phyloP scores from a whole-genome alignment of 805 yeast species.

The Barnettozyma populi region DNA sequence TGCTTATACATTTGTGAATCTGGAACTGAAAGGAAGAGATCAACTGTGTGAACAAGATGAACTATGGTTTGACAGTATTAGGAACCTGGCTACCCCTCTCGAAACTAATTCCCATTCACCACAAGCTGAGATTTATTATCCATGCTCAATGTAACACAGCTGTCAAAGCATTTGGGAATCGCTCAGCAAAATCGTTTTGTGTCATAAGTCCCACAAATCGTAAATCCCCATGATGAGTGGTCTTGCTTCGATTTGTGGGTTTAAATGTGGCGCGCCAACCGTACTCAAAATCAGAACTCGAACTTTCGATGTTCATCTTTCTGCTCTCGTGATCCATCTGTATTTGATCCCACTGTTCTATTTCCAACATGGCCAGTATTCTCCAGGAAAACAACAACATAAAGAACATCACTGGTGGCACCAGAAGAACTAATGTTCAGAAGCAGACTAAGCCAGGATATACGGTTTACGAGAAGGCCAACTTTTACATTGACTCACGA shows the following conservation, averaged over 20 bases:
- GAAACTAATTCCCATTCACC: too few species aligned
- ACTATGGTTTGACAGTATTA: too few species aligned
- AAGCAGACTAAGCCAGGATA: conserved; percentile 19
- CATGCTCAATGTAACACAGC: too few species aligned
- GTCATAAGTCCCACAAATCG: neutral
- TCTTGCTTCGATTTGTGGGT: neutral
- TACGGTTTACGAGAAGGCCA: conserved; percentile 43
- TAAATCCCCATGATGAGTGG: neutral
- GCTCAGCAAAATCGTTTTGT: neutral
- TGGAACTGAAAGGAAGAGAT: too few species aligned
- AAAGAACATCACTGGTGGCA: conserved; percentile 6
- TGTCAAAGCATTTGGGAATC: too few species aligned
- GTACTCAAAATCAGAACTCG: neutral
- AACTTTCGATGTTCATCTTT: neutral
- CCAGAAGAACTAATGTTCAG: conserved; percentile 1
- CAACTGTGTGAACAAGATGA: too few species aligned
- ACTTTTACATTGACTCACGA: conserved; percentile 57
- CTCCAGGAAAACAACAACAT: conserved; percentile 10
- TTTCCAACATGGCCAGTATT: conserved; percentile 6
- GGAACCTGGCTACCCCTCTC: too few species aligned
- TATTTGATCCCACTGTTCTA: neutral
- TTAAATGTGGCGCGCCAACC: neutral
- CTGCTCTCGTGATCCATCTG: neutral
- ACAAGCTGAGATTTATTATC: too few species aligned
- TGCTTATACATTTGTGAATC: too few species aligned